These are phyloP conservation scores for Penicillium capsulatum DNA, from an alignment of 2,329 filamentous ascomycete genomes.

Conservation along the genomic window DNA sequence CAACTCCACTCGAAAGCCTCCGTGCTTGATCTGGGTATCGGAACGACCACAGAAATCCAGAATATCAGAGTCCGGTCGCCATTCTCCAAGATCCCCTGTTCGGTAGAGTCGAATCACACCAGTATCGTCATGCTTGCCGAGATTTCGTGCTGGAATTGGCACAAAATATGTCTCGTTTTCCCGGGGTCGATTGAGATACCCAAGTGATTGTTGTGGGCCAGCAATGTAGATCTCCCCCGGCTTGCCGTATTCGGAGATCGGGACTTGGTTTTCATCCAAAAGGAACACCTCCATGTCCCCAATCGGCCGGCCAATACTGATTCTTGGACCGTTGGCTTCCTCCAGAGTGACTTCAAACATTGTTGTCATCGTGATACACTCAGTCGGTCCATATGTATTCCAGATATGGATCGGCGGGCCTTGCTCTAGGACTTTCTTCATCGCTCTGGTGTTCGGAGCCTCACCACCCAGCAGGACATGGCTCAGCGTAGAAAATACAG, in stretches of 20 bases:
- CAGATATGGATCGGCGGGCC: constrained; percentile 17
- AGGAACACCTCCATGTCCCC: constrained; percentile 12
- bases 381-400: constrained; percentile 25
- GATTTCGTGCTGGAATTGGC: background rate
- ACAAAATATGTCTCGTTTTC: constrained; percentile 64
- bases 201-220: constrained; percentile 64
- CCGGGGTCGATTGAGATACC: constrained; percentile 57
- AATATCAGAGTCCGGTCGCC: constrained; percentile 57
- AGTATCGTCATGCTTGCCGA: constrained; percentile 46
- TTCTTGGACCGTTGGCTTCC: constrained; percentile 7
- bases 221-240: constrained; percentile 23
- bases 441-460: constrained; percentile 13
- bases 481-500: constrained; percentile 12
- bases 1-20: constrained; percentile 85
- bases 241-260: constrained; percentile 9
- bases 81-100: constrained; percentile 70
- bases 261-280: constrained; percentile 7
- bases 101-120: constrained; percentile 62
- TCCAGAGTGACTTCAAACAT: constrained; percentile 14
- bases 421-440: constrained; percentile 12
- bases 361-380: constrained; percentile 15
- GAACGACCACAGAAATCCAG: constrained; percentile 69
- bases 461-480: constrained; percentile 18
- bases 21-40: constrained; percentile 83
- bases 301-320: constrained; percentile 41